Evolutionary conservation across 805 yeast genomes (phyloP).

Genomic region (Hermanozyma aechmeae): DNA sequence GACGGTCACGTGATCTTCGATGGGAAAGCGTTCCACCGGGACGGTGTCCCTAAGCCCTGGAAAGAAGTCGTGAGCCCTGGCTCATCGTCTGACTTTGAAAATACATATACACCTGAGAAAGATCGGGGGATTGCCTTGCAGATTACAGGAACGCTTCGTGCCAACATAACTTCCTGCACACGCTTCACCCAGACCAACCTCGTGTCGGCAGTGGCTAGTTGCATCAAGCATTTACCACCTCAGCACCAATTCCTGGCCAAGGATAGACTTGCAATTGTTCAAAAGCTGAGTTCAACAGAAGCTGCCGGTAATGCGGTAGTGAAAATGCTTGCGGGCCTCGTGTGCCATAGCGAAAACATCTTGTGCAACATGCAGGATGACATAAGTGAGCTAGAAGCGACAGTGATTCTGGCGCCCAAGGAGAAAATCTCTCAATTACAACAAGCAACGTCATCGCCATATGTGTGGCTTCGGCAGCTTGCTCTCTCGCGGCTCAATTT

Average conservation of each 20-base stretch:
- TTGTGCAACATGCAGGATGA: constrained; percentile 7
- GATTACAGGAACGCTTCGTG: constrained; percentile 11
- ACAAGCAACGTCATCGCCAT: constrained; percentile 23
- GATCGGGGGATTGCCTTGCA: constrained; percentile 29
- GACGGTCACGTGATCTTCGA: no score
- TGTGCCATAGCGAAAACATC: constrained; percentile 20
- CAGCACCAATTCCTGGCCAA: constrained; percentile 21
- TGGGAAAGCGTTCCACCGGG: no score
- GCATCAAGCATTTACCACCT: constrained; percentile 37
- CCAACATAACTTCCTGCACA: constrained; percentile 8
- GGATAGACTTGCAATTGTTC: constrained; percentile 16
- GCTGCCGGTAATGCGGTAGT: constrained; percentile 19
- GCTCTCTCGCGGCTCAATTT: constrained; percentile 44
- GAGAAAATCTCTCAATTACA: neutral
- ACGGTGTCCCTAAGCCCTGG: no score
- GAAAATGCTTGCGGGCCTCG: constrained; percentile 31
- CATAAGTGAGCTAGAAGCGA: constrained; percentile 5
- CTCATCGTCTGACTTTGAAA: no score
- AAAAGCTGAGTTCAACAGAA: constrained; percentile 12
- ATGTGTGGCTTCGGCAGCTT: constrained; percentile 21
- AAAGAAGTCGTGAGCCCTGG: no score
- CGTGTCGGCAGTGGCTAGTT: constrained; percentile 45
- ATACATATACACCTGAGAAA: constrained; percentile 16
- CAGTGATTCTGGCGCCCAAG: constrained; percentile 3
- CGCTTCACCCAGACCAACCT: constrained; percentile 42